Base-by-base conservation (phyloP, 768 basidiomycete species). In the Boletus subcaerulescens region DNA sequence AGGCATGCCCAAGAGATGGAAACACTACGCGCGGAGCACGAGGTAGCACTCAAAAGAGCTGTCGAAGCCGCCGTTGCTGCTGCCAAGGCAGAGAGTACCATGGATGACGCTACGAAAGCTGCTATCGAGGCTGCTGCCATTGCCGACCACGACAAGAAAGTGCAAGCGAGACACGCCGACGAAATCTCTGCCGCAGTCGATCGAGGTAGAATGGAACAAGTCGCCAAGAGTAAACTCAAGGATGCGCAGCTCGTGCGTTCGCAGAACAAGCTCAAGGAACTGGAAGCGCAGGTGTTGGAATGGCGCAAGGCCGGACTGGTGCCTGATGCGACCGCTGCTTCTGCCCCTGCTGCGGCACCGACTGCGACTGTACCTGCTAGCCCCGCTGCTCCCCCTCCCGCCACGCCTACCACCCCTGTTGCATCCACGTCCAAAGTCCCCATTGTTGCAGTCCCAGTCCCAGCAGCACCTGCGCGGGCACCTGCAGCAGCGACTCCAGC, bases 151-250 rank as follows among this genome's bases (percentile, higher is more conserved):
- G 76, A 83, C 47, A 74, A 77, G 58, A 72, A 77, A 22, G 55
- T 78, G 5, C 73, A 80, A 65, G 70, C 74, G 12, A 74, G 72
- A 39, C 81, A 82, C 22, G 73, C 75, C 7, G 75, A 80, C 22
- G 86, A 87, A 48, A 80, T 89, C 33, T 76, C 76, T 3, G 74
- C 80, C 7, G 89, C 89, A 1, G 76, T 86, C 8, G 89, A 91
- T 47, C 74, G 81, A 3, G 89, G 89, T 3, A 76, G 89, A 45
- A 74, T 80, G 73, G 89, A 91, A 58, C 75, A 79, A 48, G 73
- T 63, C 2, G 74, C 82, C 22, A 87, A 86, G 71, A 66, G 72
- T 33, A 88, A 86, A 66, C 60, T 91, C 41, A 91, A 90, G 71
- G 89, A 92, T 59, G 72, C 74, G 2, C 87, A 87, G 59, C 72